Base-by-base conservation (phyloP, 495 filamentous ascomycete species). In the Aspergillus homomorphus region DNA sequence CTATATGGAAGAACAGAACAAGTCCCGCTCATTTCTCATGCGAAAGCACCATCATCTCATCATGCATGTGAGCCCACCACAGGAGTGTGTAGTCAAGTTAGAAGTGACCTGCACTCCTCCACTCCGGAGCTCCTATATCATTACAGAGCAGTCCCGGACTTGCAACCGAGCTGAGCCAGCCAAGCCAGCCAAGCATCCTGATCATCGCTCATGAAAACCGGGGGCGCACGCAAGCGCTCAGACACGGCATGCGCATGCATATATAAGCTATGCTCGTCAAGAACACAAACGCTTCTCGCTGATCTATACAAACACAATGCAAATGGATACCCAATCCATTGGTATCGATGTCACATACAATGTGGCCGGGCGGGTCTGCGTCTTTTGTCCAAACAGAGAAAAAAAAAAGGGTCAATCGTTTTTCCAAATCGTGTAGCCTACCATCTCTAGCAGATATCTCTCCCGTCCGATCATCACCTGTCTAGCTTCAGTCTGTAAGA, bases 371-470 rank as follows among this genome's bases (percentile, higher is more conserved):
- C n/a, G n/a, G n/a, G n/a, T n/a, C n/a, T n/a, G n/a, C n/a, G n/a
- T n/a, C n/a, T n/a, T n/a, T n/a, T n/a, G n/a, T n/a, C n/a, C n/a
- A 12, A 38, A 38, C 33, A 12, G 12, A 16, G 14, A 21, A 15
- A 6, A 50, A 23, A 7, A 12, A 22, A 21, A 28, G n/a, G 6
- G 19, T n/a, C 12, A 30, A 24, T 28, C 48, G 19, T 51, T 28
- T 30, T 51, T 51, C 48, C 48, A 51, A 23, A 28, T 28, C 14
- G 48, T n/a, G 24, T 51, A 70, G 6, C 68, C 70, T 2, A 70
- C 53, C 49, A 75, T 26, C 58, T 82, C 77, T 0, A 82, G 60
- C 0, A 80, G 59, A 63, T 77, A 71, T 18, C 77, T 67, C 58
- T 82, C 73, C 21, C 77, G 70, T 57, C 74, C 66, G 21, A 67